These are phyloP conservation scores for Geosmithia morbida DNA, from an alignment of 2,329 filamentous ascomycete species.

Conservation along the genomic window DNA sequence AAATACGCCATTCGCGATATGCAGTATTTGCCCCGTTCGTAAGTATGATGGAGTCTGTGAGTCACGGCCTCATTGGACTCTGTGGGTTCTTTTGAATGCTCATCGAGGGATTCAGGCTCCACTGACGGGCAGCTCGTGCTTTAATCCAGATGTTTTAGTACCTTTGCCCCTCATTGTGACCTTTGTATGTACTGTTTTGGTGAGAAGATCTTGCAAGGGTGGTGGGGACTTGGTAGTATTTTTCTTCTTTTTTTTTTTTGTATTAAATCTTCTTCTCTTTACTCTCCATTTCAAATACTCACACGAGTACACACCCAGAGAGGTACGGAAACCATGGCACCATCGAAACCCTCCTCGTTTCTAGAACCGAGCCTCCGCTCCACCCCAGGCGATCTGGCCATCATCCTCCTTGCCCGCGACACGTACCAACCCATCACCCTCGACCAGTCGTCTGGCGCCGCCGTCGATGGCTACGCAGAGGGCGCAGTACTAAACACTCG, in stretches of 20 bases:
- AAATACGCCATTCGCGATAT: neutral
- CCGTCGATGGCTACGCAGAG: conserved; percentile 58
- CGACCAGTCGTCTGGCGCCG: conserved; percentile 37
- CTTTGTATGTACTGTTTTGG: too few species aligned
- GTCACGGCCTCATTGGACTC: neutral
- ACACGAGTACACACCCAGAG: neutral
- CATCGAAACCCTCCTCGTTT: conserved; percentile 52
- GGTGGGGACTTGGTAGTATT: neutral
- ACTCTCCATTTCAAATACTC: neutral
- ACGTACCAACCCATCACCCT: conserved; percentile 66
- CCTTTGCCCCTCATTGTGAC: neutral
- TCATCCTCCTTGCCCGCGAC: conserved; percentile 82
- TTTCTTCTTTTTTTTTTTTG: neutral
- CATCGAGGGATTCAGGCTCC: too few species aligned
- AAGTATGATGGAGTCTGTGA: neutral
- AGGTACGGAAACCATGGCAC: neutral
- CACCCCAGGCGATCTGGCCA: conserved; percentile 53
- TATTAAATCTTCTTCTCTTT: too few species aligned
- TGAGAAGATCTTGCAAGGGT: neutral
- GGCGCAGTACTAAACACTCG: conserved; percentile 78
- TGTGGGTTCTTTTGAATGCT: neutral
- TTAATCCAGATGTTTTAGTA: neutral
- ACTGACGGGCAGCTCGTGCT: neutral
- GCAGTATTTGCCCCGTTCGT: neutral
- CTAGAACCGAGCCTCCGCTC: conserved; percentile 54